Evolutionary conservation across 495 filamentous ascomycete genomes (phyloP).

Genomic region (Sordaria brevicollis): DNA sequence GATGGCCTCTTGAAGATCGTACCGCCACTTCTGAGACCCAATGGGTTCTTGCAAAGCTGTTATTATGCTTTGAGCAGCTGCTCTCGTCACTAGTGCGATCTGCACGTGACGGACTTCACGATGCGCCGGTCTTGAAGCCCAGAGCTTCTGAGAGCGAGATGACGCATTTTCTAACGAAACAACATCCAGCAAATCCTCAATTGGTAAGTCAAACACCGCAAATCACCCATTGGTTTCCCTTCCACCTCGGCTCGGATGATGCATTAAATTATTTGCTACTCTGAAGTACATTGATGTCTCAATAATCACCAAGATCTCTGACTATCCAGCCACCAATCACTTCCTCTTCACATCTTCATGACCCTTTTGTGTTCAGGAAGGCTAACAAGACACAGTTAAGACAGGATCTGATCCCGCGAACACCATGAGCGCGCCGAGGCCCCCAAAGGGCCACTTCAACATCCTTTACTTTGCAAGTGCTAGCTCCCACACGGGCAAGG

Average conservation of each 20-base stretch:
- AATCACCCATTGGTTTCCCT: not conserved
- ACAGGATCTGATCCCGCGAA: constrained; percentile 5
- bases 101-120: not conserved
- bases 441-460: constrained; percentile 53
- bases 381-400: not conserved
- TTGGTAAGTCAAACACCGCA: constrained; percentile 6
- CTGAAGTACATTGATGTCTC: constrained; percentile 41
- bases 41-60: not conserved
- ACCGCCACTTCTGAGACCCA: not conserved
- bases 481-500: constrained; percentile 59
- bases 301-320: constrained; percentile 55
- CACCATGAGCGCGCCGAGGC: constrained; percentile 24
- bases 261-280: constrained; percentile 57
- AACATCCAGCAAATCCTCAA: not conserved
- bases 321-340: constrained; percentile 20
- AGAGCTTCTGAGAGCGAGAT: not conserved
- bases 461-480: constrained; percentile 83
- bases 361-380: not conserved
- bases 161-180: not conserved
- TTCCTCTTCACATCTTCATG: constrained; percentile 1
- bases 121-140: not conserved
- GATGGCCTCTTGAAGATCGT: not conserved
- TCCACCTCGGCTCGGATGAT: constrained; percentile 29
- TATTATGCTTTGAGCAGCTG: not conserved
- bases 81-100: not conserved